Percentiles rank a stretch among this genome's conserved stretches.
These are phyloP conservation scores for Telfairia occidentalis DNA, from an alignment of 331 rosid genomes.

Conservation along the genomic window DNA sequence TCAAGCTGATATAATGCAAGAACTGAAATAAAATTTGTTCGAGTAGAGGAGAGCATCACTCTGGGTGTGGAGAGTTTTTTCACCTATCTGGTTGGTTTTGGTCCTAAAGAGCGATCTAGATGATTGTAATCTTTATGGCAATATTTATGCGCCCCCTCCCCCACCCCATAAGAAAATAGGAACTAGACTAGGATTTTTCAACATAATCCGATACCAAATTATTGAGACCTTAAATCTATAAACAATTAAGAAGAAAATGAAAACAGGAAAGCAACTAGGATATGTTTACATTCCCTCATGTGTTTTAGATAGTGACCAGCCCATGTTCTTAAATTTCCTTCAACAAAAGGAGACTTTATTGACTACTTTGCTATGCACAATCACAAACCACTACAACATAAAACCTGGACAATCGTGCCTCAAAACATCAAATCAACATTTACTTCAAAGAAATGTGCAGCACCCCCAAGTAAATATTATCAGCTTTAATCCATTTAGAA, in stretches of 20 bases:
- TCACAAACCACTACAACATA: not conserved
- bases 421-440: not conserved
- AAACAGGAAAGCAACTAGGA: not conserved
- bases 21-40: not conserved
- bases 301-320: not conserved
- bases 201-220: not conserved
- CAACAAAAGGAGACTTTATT: not conserved
- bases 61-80: not conserved
- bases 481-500: not conserved
- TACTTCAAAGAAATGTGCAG: constrained; percentile 1
- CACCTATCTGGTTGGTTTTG: not conserved
- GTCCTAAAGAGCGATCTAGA: not conserved
- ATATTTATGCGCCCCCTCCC: not conserved
- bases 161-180: not conserved
- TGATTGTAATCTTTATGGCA: not conserved
- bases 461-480: not conserved
- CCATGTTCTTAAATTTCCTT: not conserved
- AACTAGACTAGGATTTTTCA: not conserved
- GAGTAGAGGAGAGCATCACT: not conserved
- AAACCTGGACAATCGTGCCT: not conserved
- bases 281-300: not conserved
- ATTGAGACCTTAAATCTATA: not conserved
- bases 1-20: not conserved
- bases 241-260: not conserved
- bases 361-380: not conserved